Evolutionary conservation across 306 rosid species (phyloP).

Genomic region (Oxytropis ochrocephala): DNA sequence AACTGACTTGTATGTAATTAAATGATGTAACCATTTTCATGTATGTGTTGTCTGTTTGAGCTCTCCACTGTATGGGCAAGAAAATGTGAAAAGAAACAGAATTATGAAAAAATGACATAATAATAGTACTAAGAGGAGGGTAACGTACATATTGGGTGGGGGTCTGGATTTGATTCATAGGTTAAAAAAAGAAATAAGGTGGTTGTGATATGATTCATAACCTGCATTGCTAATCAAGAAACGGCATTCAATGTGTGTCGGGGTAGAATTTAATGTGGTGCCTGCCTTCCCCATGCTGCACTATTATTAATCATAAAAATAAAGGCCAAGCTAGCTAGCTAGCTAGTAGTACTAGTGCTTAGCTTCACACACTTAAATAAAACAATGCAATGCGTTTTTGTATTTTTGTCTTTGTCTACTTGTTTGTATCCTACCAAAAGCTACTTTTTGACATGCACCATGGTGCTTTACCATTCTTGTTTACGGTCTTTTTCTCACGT

Average conservation of each 20-base stretch:
- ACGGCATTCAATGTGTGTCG: conserved; percentile 37
- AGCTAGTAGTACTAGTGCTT: too few species aligned
- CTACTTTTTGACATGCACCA: conserved; percentile 29
- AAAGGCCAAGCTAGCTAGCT: too few species aligned
- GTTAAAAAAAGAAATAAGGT: conserved; percentile 17
- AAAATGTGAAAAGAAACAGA: conserved; percentile 3
- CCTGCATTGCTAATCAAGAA: conserved; percentile 23
- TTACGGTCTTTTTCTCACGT: conserved; percentile 26
- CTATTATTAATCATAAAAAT: too few species aligned
- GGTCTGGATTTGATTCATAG: conserved; percentile 1
- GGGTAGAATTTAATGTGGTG: conserved; percentile 27
- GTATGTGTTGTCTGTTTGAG: not conserved
- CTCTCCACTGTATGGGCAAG: not conserved
- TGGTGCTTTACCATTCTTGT: conserved; percentile 36
- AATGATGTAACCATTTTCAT: conserved; percentile 1
- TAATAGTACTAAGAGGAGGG: not conserved
- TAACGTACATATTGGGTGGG: not conserved
- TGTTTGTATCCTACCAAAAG: conserved; percentile 22
- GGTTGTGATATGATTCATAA: conserved; percentile 16
- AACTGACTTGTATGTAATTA: conserved; percentile 1
- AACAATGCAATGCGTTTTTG: conserved; percentile 13
- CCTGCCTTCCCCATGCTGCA: not conserved
- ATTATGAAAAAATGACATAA: conserved; percentile 23
- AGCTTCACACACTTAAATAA: not conserved
- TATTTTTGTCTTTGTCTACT: conserved; percentile 29